These are phyloP conservation scores for Fusarium torulosum DNA, from an alignment of 2,329 filamentous ascomycete genomes.

Conservation along the genomic window DNA sequence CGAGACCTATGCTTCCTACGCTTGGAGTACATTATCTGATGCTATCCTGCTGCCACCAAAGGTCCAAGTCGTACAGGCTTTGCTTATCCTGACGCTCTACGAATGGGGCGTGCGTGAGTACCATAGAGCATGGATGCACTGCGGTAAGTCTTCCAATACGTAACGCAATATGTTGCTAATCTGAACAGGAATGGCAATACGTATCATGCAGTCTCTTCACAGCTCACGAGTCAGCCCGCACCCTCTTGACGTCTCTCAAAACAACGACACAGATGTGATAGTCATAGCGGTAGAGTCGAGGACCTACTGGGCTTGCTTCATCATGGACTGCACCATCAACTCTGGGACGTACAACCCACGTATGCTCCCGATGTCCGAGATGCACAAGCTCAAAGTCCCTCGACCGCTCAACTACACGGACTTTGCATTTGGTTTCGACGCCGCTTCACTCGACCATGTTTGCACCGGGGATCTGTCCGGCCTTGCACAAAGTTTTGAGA, in stretches of 20 bases:
- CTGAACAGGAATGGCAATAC: slow-evolving; percentile 33
- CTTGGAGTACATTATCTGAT: slow-evolving; percentile 25
- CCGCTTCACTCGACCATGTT: rapidly evolving
- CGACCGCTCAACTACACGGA: slow-evolving; percentile 53
- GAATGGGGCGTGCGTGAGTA: slow-evolving; percentile 59
- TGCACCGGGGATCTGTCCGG: background rate
- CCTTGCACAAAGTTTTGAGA: slow-evolving; percentile 46
- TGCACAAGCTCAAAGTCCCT: slow-evolving; percentile 52
- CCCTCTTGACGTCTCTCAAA: slow-evolving; percentile 33
- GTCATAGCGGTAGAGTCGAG: slow-evolving; percentile 53
- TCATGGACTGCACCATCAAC: slow-evolving; percentile 60
- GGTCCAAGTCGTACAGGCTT: slow-evolving; percentile 53
- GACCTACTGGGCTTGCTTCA: slow-evolving; percentile 61
- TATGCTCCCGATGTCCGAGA: slow-evolving; percentile 53
- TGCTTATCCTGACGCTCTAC: slow-evolving; percentile 56
- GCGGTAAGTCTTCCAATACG: background rate
- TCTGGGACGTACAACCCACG: slow-evolving; percentile 57
- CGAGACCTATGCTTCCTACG: slow-evolving; percentile 33
- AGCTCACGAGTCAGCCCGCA: slow-evolving; percentile 38
- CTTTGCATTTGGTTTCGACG: slow-evolving; percentile 55
- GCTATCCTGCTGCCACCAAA: slow-evolving; percentile 39
- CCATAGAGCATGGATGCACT: slow-evolving; percentile 60
- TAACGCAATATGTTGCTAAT: rapidly evolving
- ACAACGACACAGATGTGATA: slow-evolving; percentile 23
- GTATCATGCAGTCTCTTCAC: slow-evolving; percentile 45